A percentile compares a stretch with the other conserved stretches of the same genome.
These are phyloP conservation scores for Coemansia brasiliensis DNA, from an alignment of 192 early-diverging fungal genomes.

Conservation along the genomic window DNA sequence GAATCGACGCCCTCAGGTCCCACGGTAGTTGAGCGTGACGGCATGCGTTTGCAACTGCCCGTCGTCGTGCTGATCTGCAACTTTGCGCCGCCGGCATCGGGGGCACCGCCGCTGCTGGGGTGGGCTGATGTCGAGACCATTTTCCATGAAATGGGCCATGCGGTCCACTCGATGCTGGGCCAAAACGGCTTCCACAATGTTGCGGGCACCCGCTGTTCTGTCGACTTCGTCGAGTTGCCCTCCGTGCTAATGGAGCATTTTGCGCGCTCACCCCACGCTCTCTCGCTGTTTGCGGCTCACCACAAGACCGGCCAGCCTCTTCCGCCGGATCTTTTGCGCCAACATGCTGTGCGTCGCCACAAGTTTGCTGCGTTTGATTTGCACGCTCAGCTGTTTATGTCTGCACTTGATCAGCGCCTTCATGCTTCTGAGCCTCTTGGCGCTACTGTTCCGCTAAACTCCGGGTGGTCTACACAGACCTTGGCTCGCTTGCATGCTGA, in stretches of 20 bases:
- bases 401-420: constrained; percentile 87
- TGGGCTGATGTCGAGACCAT: constrained; percentile 90
- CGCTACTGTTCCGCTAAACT: neutral
- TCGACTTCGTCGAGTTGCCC: constrained; percentile 98
- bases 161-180: constrained; percentile 96
- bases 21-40: constrained; percentile 51
- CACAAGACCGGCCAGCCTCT: constrained; percentile 67
- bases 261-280: constrained; percentile 69
- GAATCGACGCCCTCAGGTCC: constrained; percentile 16
- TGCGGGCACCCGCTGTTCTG: constrained; percentile 87
- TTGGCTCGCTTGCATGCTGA: constrained; percentile 63
- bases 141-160: constrained; percentile 99
- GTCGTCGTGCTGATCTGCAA: constrained; percentile 75
- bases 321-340: constrained; percentile 56
- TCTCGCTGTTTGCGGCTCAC: constrained; percentile 74
- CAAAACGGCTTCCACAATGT: constrained; percentile 96
- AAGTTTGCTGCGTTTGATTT: constrained; percentile 72
- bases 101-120: constrained; percentile 65
- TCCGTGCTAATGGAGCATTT: constrained; percentile 96
- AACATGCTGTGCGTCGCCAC: constrained; percentile 58
- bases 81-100: constrained; percentile 55
- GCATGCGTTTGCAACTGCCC: constrained; percentile 64
- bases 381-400: constrained; percentile 88
- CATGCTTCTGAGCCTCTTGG: constrained; percentile 60
- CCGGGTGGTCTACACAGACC: constrained; percentile 49